Conservation (phyloP, 1,284 basidiomycete species). For the Pascua guehoae region DNA sequence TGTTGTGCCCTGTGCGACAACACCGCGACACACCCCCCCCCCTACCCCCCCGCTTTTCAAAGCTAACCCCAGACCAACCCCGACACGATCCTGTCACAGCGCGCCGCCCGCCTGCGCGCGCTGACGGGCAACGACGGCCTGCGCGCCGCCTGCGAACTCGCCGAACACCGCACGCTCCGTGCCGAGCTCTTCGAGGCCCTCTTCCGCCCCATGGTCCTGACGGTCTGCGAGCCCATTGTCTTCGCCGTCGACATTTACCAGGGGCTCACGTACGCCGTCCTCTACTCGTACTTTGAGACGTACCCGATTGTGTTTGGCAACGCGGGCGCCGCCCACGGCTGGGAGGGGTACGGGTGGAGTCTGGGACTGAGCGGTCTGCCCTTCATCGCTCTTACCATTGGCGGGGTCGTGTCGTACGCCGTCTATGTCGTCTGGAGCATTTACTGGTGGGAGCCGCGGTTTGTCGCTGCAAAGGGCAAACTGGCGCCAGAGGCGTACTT, state of each 20-base stretch:
- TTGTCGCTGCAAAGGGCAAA: slow-evolving; percentile 12
- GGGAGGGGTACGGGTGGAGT: slow-evolving; percentile 37
- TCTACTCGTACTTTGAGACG: slow-evolving; percentile 40
- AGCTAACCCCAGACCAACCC: slow-evolving; percentile 54
- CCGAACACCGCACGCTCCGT: slow-evolving; percentile 22
- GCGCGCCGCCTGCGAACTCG: slow-evolving; percentile 31
- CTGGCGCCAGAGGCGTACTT: slow-evolving; percentile 25
- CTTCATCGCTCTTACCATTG: slow-evolving; percentile 41
- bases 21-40: too few species aligned
- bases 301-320: slow-evolving; percentile 17
- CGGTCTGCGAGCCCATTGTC: slow-evolving; percentile 43
- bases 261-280: slow-evolving; percentile 36
- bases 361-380: slow-evolving; percentile 37
- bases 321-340: neutral
- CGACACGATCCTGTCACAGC: slow-evolving; percentile 60
- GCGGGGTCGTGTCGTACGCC: slow-evolving; percentile 15
- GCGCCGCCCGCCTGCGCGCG: slow-evolving; percentile 55
- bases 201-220: slow-evolving; percentile 38
- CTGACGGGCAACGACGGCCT: slow-evolving; percentile 51
- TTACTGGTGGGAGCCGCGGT: slow-evolving; percentile 34
- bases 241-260: slow-evolving; percentile 33
- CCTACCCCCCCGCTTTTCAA: too few species aligned
- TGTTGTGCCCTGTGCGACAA: too few species aligned
- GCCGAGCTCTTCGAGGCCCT: slow-evolving; percentile 38
- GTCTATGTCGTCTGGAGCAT: slow-evolving; percentile 39